Percentiles rank a stretch among this genome's conserved stretches.
phyloP scores from a whole-genome alignment of 2,329 filamentous ascomycete genomes.

The Botrytis squamosa region DNA sequence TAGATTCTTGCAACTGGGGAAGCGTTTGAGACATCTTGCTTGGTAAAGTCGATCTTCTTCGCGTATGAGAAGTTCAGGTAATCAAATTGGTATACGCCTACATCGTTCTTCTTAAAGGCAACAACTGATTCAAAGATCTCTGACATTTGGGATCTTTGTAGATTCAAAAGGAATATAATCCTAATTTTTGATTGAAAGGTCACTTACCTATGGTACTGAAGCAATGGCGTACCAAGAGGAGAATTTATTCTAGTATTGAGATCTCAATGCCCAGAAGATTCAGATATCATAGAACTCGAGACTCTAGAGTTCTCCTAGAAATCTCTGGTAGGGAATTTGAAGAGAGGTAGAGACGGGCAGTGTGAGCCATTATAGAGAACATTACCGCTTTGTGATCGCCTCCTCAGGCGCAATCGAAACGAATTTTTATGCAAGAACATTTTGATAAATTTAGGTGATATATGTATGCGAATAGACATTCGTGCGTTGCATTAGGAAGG shows the following conservation, averaged over 20 bases:
- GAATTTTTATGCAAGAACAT: background rate
- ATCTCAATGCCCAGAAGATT: background rate
- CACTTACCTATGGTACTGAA: background rate
- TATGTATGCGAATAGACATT: background rate
- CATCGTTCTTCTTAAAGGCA: background rate
- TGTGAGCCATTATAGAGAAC: background rate
- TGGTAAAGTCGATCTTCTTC: background rate
- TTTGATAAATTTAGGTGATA: background rate
- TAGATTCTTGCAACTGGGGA: background rate
- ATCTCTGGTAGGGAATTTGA: too few relatives aligned
- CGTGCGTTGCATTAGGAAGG: background rate
- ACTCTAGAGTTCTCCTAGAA: background rate
- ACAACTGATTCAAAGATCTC: background rate
- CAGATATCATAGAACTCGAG: background rate
- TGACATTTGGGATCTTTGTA: background rate
- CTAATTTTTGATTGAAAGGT: background rate
- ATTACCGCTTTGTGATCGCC: background rate
- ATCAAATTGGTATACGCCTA: background rate
- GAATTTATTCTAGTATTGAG: background rate
- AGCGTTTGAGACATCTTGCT: background rate
- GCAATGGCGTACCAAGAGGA: too few relatives aligned
- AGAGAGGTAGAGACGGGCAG: background rate
- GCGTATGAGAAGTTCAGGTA: background rate
- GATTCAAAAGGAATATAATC: background rate
- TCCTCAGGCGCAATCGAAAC: background rate